These are phyloP conservation scores for Chlamydomonas sp. DNA, from an alignment of 139 green algal genomes.

Conservation along the genomic window DNA sequence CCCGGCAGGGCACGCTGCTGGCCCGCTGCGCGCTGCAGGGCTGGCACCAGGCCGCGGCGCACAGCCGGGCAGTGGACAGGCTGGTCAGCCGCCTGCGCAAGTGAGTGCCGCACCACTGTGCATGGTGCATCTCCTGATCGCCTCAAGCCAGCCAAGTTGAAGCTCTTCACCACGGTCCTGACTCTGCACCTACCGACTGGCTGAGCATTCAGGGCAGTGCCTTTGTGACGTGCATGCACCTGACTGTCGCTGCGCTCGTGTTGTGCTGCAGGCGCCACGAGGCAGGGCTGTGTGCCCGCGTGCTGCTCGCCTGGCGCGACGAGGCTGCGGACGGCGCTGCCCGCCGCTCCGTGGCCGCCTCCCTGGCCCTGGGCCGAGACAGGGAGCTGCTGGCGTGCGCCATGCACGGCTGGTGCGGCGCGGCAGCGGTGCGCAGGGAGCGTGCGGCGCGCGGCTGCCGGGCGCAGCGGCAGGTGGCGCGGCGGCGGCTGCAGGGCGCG, in stretches of 20 bases:
- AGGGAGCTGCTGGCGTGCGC: not conserved
- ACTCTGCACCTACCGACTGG: too few relatives aligned
- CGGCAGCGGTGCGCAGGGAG: conserved; percentile 1
- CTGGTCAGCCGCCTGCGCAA: not conserved
- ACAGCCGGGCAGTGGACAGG: not conserved
- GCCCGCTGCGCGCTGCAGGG: not conserved
- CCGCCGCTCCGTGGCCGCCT: not conserved
- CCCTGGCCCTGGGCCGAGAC: not conserved
- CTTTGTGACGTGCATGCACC: not conserved
- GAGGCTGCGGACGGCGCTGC: not conserved
- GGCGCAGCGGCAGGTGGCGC: not conserved
- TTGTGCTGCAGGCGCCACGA: not conserved
- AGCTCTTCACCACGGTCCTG: too few relatives aligned
- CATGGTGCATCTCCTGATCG: too few relatives aligned
- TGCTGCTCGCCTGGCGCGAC: conserved; percentile 5
- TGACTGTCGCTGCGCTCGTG: not conserved
- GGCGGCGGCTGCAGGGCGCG: conserved; percentile 16
- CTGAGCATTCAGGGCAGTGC: too few relatives aligned
- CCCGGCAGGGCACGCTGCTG: not conserved
- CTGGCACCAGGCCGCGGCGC: not conserved
- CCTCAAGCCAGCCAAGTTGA: too few relatives aligned
- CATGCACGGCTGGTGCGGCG: conserved; percentile 4
- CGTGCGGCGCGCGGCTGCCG: not conserved
- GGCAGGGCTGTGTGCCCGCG: too few relatives aligned
- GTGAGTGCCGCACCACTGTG: not conserved